Percentiles rank a stretch among this genome's conserved stretches.
Evolutionary conservation across 2,329 filamentous ascomycete species (phyloP).

Genomic region (Cladosporium sp.): DNA sequence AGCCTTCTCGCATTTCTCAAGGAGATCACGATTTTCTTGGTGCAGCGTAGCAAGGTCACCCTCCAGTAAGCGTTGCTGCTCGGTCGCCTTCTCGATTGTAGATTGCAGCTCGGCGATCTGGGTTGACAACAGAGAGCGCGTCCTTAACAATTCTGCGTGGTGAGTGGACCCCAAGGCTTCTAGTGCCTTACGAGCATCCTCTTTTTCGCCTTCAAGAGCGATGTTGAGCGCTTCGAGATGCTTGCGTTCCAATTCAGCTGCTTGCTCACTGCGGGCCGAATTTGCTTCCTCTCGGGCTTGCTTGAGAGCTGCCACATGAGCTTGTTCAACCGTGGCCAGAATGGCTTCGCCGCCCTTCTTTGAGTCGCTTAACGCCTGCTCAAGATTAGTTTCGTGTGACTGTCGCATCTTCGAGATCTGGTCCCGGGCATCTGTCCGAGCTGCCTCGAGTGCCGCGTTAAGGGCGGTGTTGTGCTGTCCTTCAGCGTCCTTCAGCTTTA

Average conservation of each 20-base stretch:
- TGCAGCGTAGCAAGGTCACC: slow-evolving; percentile 4
- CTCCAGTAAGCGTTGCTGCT: slow-evolving; percentile 13
- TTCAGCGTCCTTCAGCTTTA: slow-evolving; percentile 22
- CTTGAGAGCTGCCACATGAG: slow-evolving; percentile 29
- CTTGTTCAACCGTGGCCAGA: slow-evolving; percentile 26
- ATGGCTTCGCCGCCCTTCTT: slow-evolving; percentile 26
- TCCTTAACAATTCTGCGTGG: slow-evolving; percentile 14
- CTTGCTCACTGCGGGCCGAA: slow-evolving; percentile 22
- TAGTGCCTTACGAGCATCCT: slow-evolving; percentile 17
- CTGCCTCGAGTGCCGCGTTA: slow-evolving; percentile 21
- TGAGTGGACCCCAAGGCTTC: slow-evolving; percentile 17
- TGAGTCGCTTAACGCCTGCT: slow-evolving; percentile 7
- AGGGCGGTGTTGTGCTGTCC: slow-evolving; percentile 22
- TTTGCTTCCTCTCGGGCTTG: slow-evolving; percentile 26
- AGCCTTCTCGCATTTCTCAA: slow-evolving; percentile 1
- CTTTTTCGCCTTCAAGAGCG: slow-evolving; percentile 4
- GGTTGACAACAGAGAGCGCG: not conserved
- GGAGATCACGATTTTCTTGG: slow-evolving; percentile 10
- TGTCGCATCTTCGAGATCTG: slow-evolving; percentile 20
- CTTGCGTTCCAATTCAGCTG: slow-evolving; percentile 25
- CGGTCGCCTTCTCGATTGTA: not conserved
- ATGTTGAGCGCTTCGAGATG: slow-evolving; percentile 24
- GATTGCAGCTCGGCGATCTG: slow-evolving; percentile 11
- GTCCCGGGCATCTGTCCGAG: slow-evolving; percentile 23
- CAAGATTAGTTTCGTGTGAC: slow-evolving; percentile 21